Conservation (phyloP, 495 filamentous ascomycete genomes). For the Daldinia loculata region DNA sequence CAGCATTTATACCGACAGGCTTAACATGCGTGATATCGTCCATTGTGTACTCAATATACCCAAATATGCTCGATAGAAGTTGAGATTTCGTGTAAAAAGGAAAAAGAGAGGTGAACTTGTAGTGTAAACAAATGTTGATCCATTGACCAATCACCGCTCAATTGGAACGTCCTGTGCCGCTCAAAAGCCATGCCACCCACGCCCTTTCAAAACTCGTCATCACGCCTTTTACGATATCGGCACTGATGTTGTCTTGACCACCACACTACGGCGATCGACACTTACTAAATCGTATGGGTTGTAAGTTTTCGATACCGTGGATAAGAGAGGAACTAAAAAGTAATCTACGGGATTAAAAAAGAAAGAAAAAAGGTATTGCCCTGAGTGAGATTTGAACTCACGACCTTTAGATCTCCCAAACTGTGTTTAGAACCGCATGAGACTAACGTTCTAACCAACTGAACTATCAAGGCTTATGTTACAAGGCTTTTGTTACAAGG, state of each 20-base stretch:
- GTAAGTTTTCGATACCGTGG: not conserved
- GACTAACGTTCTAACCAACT: conserved; percentile 4
- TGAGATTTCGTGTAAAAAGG: not conserved
- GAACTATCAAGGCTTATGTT: not conserved
- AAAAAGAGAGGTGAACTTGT: not conserved
- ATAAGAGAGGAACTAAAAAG: not conserved
- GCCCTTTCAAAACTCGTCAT: not conserved
- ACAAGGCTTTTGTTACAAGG: no score
- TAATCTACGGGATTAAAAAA: not conserved
- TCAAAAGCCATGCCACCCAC: not conserved
- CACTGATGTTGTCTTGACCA: not conserved
- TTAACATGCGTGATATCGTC: conserved; percentile 8
- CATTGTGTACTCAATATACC: not conserved
- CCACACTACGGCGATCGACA: not conserved
- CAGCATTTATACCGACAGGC: not conserved
- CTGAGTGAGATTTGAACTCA: conserved; percentile 5
- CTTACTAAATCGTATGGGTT: not conserved
- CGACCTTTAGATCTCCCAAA: not conserved
- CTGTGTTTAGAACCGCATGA: not conserved
- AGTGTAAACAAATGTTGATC: not conserved
- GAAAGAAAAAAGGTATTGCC: not conserved
- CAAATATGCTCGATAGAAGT: not conserved
- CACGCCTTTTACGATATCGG: not conserved
- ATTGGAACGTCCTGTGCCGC: not conserved
- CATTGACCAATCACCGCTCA: not conserved